Evolutionary conservation across 768 basidiomycete species (phyloP).

Genomic region (Agaricus subrufescens): DNA sequence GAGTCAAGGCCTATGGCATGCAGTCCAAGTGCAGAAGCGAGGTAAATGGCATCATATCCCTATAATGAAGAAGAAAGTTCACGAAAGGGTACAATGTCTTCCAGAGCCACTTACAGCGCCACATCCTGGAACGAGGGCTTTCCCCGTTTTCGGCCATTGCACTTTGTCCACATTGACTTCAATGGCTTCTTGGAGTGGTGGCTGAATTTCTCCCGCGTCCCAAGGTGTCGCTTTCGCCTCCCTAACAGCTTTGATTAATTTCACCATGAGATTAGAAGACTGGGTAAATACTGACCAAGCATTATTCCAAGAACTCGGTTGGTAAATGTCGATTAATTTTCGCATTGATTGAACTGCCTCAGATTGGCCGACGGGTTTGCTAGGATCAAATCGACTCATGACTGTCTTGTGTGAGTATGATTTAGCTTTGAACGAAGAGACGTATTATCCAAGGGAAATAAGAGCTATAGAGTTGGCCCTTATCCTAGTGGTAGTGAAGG

Average conservation of each 20-base stretch:
- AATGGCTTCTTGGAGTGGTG: constrained; percentile 48
- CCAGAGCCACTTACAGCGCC: constrained; percentile 32
- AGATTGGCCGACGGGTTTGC: too few species aligned
- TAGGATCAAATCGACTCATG: too few species aligned
- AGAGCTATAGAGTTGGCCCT: too few species aligned
- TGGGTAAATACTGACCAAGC: not conserved
- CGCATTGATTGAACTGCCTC: not conserved
- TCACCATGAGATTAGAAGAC: not conserved
- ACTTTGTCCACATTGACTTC: constrained; percentile 33
- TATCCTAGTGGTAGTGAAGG: too few species aligned
- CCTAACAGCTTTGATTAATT: constrained; percentile 24
- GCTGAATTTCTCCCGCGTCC: constrained; percentile 54
- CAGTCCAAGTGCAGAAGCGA: constrained; percentile 44
- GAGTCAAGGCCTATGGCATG: constrained; percentile 53
- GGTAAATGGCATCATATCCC: constrained; percentile 59
- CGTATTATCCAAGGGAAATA: too few species aligned
- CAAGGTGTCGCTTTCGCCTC: constrained; percentile 52
- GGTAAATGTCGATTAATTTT: constrained; percentile 1
- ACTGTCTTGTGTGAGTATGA: too few species aligned
- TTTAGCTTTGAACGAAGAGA: too few species aligned
- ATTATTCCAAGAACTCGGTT: not conserved
- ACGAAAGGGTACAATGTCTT: not conserved
- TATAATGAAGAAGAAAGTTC: constrained; percentile 17
- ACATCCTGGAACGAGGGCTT: constrained; percentile 38
- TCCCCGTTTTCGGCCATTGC: constrained; percentile 30